These are phyloP conservation scores for Cryomyces antarcticus DNA, from an alignment of 495 filamentous ascomycete genomes.

Conservation along the genomic window DNA sequence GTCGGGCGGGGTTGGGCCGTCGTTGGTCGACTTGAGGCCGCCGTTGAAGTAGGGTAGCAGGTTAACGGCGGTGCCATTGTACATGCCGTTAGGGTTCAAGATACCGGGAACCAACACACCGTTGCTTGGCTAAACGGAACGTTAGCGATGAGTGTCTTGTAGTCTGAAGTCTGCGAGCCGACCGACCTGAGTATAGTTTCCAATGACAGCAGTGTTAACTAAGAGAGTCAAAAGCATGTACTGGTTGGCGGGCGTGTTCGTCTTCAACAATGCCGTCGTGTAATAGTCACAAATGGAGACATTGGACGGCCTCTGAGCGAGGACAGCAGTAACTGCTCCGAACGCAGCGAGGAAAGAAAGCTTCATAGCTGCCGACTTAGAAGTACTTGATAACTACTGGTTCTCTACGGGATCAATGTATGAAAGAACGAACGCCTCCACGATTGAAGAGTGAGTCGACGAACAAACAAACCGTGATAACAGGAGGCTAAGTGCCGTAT, in stretches of 20 bases:
- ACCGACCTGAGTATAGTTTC: slow-evolving; percentile 24
- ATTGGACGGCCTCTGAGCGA: slow-evolving; percentile 5
- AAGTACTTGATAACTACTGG: no score
- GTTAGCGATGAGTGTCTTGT: not conserved
- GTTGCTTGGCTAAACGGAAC: not conserved
- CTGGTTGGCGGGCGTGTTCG: slow-evolving; percentile 31
- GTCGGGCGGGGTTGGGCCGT: slow-evolving; percentile 3
- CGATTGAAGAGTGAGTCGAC: no score
- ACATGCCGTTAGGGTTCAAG: slow-evolving; percentile 20
- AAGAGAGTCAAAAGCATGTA: slow-evolving; percentile 27
- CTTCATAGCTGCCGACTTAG: no score
- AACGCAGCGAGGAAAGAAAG: no score
- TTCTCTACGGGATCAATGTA: no score
- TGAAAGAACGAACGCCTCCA: no score
- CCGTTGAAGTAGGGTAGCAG: slow-evolving; percentile 31
- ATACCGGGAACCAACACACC: slow-evolving; percentile 25
- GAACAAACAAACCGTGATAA: no score
- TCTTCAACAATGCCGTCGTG: slow-evolving; percentile 26
- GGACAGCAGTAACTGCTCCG: not conserved
- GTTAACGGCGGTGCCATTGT: slow-evolving; percentile 25
- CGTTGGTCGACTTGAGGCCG: slow-evolving; percentile 24
- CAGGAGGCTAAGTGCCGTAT: no score
- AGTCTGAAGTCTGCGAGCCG: not conserved
- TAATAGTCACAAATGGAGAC: slow-evolving; percentile 32
- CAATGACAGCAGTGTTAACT: slow-evolving; percentile 32